phyloP scores from a whole-genome alignment of 208 protist species.

The Acanthamoeba healyi region DNA sequence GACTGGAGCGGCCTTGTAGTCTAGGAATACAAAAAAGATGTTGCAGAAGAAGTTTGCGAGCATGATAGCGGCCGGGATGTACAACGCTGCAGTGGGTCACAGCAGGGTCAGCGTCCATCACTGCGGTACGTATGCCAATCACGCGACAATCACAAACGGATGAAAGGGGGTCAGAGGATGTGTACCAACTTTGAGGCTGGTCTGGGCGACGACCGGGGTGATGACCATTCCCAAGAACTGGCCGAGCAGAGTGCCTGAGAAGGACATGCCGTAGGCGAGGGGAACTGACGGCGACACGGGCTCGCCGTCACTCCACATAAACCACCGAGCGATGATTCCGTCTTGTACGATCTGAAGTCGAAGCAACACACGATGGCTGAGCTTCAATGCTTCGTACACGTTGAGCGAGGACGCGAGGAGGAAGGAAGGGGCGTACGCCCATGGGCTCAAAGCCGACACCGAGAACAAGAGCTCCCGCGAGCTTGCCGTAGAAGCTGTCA shows the following conservation, averaged over 20 bases:
- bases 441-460: conserved; percentile 2
- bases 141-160: too few species aligned
- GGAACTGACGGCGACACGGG: conserved; percentile 29
- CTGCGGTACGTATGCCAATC: too few species aligned
- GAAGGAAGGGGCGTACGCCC: not conserved
- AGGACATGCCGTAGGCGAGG: conserved; percentile 32
- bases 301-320: conserved; percentile 12
- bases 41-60: conserved; percentile 5
- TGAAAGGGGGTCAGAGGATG: not conserved
- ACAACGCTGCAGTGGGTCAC: not conserved
- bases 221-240: conserved; percentile 35
- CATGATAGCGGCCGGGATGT: not conserved
- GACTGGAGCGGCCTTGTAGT: conserved; percentile 17
- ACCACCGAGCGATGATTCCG: conserved; percentile 42
- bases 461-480: not conserved
- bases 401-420: not conserved
- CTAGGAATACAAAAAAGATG: not conserved
- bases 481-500: conserved; percentile 41
- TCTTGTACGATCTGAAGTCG: conserved; percentile 24
- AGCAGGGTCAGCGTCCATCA: not conserved
- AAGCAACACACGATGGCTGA: not conserved
- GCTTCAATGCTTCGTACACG: too few species aligned
- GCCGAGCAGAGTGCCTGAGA: not conserved
- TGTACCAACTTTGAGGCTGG: conserved; percentile 14
- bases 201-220: conserved; percentile 8